These are phyloP conservation scores for Volvariella surrecta DNA, from an alignment of 1,284 basidiomycete species.

Conservation along the genomic window DNA sequence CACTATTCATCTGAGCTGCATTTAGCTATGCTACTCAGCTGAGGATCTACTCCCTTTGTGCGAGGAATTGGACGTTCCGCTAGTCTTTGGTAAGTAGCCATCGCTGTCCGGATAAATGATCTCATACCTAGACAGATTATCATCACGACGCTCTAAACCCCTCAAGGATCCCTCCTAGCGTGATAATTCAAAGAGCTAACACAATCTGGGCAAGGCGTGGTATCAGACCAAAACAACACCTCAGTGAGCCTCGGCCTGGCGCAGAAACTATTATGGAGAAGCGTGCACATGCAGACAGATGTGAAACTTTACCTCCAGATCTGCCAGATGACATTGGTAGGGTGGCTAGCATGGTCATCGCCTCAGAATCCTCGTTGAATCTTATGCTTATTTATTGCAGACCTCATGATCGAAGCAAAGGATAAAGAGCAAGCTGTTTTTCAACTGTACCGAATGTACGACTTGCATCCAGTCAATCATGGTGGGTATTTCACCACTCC, in stretches of 20 bases:
- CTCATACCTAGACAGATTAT: slow-evolving; percentile 39
- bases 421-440: slow-evolving; percentile 93
- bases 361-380: background rate
- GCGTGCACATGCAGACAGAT: slow-evolving; percentile 80
- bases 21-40: slow-evolving; percentile 78
- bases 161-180: slow-evolving; percentile 41
- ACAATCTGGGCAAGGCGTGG: slow-evolving; percentile 69
- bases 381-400: slow-evolving; percentile 24
- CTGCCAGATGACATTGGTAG: slow-evolving; percentile 61
- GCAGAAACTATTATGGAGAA: slow-evolving; percentile 75
- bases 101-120: background rate
- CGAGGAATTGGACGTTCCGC: slow-evolving; percentile 73
- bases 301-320: slow-evolving; percentile 54
- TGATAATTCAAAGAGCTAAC: slow-evolving; percentile 65
- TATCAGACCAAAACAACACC: slow-evolving; percentile 84
- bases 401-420: slow-evolving; percentile 92
- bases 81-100: slow-evolving; percentile 49
- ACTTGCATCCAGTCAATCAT: slow-evolving; percentile 55
- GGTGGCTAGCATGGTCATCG: slow-evolving; percentile 11
- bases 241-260: slow-evolving; percentile 73
- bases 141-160: slow-evolving; percentile 75
- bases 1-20: slow-evolving; percentile 1
- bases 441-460: slow-evolving; percentile 75
- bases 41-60: slow-evolving; percentile 82
- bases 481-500: slow-evolving; percentile 23